A percentile compares a stretch with the other conserved stretches of the same genome.
These are phyloP conservation scores for Suillus clintonianus DNA, from an alignment of 768 basidiomycete species.

Conservation along the genomic window DNA sequence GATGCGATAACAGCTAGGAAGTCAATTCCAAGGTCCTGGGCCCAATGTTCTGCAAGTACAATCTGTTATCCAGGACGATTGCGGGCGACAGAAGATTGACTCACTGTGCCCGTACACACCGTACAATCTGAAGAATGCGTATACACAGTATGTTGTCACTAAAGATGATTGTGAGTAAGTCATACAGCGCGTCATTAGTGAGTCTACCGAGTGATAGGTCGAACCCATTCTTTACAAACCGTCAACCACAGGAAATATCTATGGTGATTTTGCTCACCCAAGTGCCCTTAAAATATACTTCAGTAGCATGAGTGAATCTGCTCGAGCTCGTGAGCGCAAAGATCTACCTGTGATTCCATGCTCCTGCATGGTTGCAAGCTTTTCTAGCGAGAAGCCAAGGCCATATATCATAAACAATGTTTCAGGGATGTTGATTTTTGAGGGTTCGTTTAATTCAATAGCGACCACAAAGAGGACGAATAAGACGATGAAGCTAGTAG, in stretches of 20 bases:
- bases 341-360: constrained; percentile 82
- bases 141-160: constrained; percentile 81
- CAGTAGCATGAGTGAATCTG: constrained; percentile 8
- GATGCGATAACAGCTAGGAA: constrained; percentile 87
- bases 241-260: not conserved
- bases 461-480: constrained; percentile 80
- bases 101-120: constrained; percentile 71
- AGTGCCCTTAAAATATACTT: constrained; percentile 84
- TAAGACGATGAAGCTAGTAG: constrained; percentile 66
- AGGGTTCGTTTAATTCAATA: constrained; percentile 68
- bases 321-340: not conserved
- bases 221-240: constrained; percentile 73
- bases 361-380: constrained; percentile 93
- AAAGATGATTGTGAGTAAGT: constrained; percentile 1
- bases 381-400: constrained; percentile 87
- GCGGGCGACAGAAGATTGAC: constrained; percentile 17
- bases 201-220: constrained; percentile 82
- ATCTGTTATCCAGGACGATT: constrained; percentile 4
- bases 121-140: constrained; percentile 75
- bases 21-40: constrained; percentile 72
- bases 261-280: constrained; percentile 52
- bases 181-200: not conserved
- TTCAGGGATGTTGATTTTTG: constrained; percentile 68
- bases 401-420: constrained; percentile 75
- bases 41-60: constrained; percentile 54